Evolutionary conservation across 768 basidiomycete species (phyloP), one percentile per base, ranked within the genome.

Genomic region (Atractiella rhizophila): DNA sequence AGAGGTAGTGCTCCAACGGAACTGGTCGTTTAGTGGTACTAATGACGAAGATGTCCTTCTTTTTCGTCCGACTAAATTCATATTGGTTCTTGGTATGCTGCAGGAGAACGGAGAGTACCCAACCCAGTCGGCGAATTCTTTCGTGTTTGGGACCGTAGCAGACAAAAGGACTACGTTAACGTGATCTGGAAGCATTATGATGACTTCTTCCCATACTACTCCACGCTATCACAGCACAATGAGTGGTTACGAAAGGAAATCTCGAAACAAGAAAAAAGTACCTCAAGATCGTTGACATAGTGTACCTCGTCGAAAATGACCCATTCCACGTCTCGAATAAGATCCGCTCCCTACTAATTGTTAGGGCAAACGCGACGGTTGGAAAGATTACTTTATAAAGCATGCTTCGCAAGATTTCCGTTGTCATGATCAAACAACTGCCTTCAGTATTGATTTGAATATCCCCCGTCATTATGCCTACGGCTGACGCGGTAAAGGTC

Each of bases 251-350:
- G 31, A 1, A 5, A 44, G 7, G 27, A 3, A 15, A 18, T 4
- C 6, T 30, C 30, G 5, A 11, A 19, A 5, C 41, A 16, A n/a
- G 0, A 46, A 15, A 25, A 27, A 46, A 60, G 43, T 41, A 88
- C 88, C 74, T 98, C 91, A 13, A 82, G 78, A 57, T 98, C 91
- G 54, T 96, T 98, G 39, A 98, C 86, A 59, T 98, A 98, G 60
- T 98, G 91, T 24, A 98, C 91, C 56, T 98, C 91, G 55, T 98
- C 91, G 55, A 98, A 98, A 45, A 98, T 91, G 19, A 98, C 91
- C 56, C 94, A 98, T 57, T 98, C 91, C 37, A 98, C 88, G 57
- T 98, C 91, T 26, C 91, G 71, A 51, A 98, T 98, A 18, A 98
- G 65, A 62, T 98, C 91, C 10, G 91, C 91, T 2, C 91, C 91